Conservation (phyloP, 2,329 filamentous ascomycete species). For the Claviceps quebecensis region DNA sequence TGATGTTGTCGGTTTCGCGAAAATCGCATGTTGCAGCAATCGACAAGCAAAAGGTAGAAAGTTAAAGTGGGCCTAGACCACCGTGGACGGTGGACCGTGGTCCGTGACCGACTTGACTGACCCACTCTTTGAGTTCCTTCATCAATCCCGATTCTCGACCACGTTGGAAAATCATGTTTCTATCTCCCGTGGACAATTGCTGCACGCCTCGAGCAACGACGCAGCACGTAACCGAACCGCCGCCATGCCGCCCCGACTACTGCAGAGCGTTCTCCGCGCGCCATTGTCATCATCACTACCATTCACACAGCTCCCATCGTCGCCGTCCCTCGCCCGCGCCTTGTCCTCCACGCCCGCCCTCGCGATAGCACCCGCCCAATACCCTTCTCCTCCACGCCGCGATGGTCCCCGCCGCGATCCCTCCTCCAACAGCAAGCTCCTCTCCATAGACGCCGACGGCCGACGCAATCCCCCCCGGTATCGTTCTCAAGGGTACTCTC, state of each 20-base stretch:
- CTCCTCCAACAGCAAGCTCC: constrained; percentile 13
- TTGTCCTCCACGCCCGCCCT: constrained; percentile 18
- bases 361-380: constrained; percentile 13
- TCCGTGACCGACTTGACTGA: not conserved
- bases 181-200: too few species aligned
- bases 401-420: not conserved
- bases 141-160: too few species aligned
- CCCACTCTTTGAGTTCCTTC: not conserved
- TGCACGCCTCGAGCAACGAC: too few species aligned
- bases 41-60: not conserved
- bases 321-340: constrained; percentile 11
- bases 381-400: constrained; percentile 8
- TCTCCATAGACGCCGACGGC: constrained; percentile 10
- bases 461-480: constrained; percentile 6
- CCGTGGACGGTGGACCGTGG: not conserved
- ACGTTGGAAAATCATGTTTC: too few species aligned
- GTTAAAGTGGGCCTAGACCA: not conserved
- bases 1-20: too few species aligned
- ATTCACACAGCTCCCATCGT: not conserved
- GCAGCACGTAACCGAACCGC: not conserved
- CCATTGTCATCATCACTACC: not conserved
- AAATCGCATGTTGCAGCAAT: too few species aligned
- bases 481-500: not conserved
- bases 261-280: constrained; percentile 13
- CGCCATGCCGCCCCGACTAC: constrained; percentile 29